These are phyloP conservation scores for Cytospora chrysosperma DNA, from an alignment of 2,329 filamentous ascomycete genomes.

Conservation along the genomic window DNA sequence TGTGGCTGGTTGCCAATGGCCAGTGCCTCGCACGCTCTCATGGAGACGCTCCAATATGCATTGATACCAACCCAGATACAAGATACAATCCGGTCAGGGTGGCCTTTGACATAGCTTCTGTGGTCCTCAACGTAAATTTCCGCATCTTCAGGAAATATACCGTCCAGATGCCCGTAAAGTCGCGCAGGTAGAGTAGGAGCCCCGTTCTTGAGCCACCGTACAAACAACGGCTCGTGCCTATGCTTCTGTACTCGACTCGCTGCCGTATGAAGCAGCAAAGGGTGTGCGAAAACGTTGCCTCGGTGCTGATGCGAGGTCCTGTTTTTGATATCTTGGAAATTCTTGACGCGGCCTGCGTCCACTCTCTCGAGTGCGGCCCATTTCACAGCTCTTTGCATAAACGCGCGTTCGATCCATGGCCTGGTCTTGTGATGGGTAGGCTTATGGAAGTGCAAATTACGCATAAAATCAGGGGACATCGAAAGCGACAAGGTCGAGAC, in stretches of 20 bases:
- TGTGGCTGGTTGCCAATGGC: background rate
- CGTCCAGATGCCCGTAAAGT: background rate
- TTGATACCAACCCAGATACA: background rate
- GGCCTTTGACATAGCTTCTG: background rate
- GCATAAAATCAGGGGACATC: background rate
- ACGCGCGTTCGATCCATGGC: background rate
- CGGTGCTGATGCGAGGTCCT: background rate
- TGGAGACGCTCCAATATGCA: background rate
- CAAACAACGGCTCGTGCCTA: background rate
- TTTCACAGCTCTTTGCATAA: background rate
- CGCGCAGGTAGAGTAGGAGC: background rate
- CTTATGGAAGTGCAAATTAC: background rate
- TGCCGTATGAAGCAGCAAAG: background rate
- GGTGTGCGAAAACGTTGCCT: background rate
- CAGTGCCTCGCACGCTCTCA: background rate
- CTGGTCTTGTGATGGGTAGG: background rate
- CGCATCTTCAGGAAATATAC: background rate
- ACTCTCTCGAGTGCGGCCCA: background rate
- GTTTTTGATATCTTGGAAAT: background rate
- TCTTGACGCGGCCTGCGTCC: background rate
- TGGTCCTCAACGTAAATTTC: background rate
- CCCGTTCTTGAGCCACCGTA: background rate
- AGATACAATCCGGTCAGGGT: background rate
- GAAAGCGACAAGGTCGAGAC: background rate
- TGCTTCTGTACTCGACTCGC: background rate